Conservation (phyloP, 1,284 basidiomycete genomes). For the Leccinum pachyderme region DNA sequence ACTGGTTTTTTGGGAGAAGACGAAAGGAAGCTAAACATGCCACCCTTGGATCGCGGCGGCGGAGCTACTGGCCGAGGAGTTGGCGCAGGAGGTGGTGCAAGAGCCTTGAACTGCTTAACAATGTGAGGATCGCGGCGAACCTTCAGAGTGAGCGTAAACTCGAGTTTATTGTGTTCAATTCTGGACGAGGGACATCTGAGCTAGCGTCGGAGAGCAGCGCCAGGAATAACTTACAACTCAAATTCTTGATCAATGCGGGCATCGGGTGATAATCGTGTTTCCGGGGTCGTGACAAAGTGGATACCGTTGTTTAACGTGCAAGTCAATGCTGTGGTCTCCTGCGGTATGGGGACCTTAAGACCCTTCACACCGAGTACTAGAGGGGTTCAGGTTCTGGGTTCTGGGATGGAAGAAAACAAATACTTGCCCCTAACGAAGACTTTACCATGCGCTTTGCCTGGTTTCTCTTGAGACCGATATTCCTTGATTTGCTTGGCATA, state of each 20-base stretch:
- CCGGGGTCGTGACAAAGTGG: constrained; percentile 93
- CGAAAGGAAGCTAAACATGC: constrained; percentile 74
- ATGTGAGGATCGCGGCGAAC: constrained; percentile 83
- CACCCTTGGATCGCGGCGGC: constrained; percentile 46
- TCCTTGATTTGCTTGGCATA: constrained; percentile 87
- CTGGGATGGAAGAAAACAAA: background rate
- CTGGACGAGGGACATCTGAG: constrained; percentile 37
- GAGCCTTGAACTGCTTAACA: constrained; percentile 65
- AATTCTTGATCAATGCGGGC: constrained; percentile 89
- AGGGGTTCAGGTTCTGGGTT: constrained; percentile 4
- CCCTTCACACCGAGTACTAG: constrained; percentile 78
- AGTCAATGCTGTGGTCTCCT: constrained; percentile 72
- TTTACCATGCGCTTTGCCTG: constrained; percentile 83
- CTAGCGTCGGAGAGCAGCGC: background rate
- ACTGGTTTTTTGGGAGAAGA: constrained; percentile 71
- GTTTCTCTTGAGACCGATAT: constrained; percentile 71
- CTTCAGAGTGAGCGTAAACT: constrained; percentile 86
- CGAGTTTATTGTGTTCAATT: constrained; percentile 85
- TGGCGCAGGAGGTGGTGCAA: constrained; percentile 46
- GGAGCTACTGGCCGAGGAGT: constrained; percentile 44
- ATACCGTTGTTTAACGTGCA: constrained; percentile 96
- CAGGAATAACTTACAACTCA: constrained; percentile 66
- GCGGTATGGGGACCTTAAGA: constrained; percentile 73
- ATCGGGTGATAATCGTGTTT: constrained; percentile 60
- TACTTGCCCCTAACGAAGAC: constrained; percentile 86